Evolutionary conservation across 2,329 filamentous ascomycete genomes (phyloP).

Genomic region (Pseudogymnoascus sp.): DNA sequence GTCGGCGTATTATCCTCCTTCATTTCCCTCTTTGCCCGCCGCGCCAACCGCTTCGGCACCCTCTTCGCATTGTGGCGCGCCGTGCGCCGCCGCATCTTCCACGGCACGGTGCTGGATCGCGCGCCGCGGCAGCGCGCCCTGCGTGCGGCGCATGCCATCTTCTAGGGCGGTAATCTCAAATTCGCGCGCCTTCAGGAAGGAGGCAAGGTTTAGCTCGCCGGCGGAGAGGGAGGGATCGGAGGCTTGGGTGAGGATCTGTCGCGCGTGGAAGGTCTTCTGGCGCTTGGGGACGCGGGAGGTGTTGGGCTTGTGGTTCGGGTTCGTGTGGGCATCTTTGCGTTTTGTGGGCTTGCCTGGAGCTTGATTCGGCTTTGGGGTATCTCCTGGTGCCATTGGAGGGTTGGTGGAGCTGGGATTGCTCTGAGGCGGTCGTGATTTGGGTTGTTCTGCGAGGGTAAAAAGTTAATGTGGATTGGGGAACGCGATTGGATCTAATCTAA

Average conservation of each 20-base stretch:
- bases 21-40: constrained; percentile 68
- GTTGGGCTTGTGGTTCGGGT: not conserved
- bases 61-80: constrained; percentile 93
- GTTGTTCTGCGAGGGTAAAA: not conserved
- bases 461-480: not conserved
- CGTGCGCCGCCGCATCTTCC: constrained; percentile 75
- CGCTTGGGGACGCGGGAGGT: constrained; percentile 31
- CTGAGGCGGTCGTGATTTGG: not conserved
- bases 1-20: constrained; percentile 84
- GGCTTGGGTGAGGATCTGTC: constrained; percentile 39
- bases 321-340: not conserved
- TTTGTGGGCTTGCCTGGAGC: not conserved
- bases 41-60: constrained; percentile 70
- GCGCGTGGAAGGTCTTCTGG: constrained; percentile 37
- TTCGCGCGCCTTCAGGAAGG: constrained; percentile 78
- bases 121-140: constrained; percentile 53
- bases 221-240: constrained; percentile 41
- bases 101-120: constrained; percentile 87
- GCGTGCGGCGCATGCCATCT: constrained; percentile 71
- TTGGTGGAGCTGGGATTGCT: constrained; percentile 1
- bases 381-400: not conserved
- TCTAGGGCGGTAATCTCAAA: constrained; percentile 86
- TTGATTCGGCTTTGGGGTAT: not conserved
- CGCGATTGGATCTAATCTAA: not conserved
- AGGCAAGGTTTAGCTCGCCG: constrained; percentile 78